A percentile compares a stretch with the other conserved stretches of the same genome.
phyloP scores from a whole-genome alignment of 1,284 basidiomycete genomes.

The Phaffia rhodozyma region DNA sequence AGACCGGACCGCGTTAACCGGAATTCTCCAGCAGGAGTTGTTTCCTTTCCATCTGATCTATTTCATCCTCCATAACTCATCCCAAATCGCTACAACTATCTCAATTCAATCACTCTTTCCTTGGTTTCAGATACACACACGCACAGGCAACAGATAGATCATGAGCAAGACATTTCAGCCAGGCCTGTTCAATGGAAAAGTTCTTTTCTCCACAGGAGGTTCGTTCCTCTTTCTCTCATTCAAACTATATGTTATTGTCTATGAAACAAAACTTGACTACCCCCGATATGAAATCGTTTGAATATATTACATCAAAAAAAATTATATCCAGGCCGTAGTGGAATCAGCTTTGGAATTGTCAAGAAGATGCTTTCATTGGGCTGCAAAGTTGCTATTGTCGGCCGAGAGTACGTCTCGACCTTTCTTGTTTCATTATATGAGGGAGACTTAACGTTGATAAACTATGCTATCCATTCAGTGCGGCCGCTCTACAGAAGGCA shows the following conservation, averaged over 20 bases:
- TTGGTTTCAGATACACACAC: background rate
- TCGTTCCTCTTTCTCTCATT: conserved; percentile 22
- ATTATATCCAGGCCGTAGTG: conserved; percentile 43
- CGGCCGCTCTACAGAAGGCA: conserved; percentile 59
- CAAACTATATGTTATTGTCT: background rate
- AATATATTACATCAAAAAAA: too few relatives aligned
- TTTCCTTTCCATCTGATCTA: too few relatives aligned
- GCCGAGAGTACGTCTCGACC: conserved; percentile 55
- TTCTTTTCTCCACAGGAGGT: conserved; percentile 84
- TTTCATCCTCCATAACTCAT: too few relatives aligned
- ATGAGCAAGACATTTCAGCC: conserved; percentile 48
- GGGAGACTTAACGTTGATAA: background rate
- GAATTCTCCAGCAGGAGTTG: too few relatives aligned
- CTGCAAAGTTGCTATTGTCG: conserved; percentile 66
- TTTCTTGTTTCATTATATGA: background rate
- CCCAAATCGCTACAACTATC: too few relatives aligned
- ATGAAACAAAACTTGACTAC: background rate
- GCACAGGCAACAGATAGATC: background rate
- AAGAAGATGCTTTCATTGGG: conserved; percentile 78
- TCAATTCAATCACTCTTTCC: too few relatives aligned
- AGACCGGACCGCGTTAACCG: too few relatives aligned
- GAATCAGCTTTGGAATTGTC: conserved; percentile 84
- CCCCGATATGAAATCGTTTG: background rate
- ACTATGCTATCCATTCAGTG: conserved; percentile 37
- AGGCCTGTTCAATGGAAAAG: conserved; percentile 81